Evolutionary conservation across 192 early-diverging fungal genomes (phyloP).

Genomic region (Podila clonocystis): DNA sequence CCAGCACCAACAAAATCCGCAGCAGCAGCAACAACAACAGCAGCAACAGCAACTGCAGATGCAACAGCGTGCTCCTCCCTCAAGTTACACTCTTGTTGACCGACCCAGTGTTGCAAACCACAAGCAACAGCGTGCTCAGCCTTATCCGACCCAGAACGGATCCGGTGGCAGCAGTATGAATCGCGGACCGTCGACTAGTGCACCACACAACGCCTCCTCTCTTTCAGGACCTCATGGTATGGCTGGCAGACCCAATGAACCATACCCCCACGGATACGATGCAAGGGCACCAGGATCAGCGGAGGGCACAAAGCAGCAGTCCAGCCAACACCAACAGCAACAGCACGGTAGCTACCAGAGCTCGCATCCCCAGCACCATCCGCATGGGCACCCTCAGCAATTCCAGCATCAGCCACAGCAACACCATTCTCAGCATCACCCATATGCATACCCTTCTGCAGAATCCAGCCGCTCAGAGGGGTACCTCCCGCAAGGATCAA

Average conservation of each 20-base stretch:
- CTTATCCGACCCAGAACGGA: neutral
- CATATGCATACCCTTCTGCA: neutral
- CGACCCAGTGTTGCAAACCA: slow-evolving; percentile 1
- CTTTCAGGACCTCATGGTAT: neutral
- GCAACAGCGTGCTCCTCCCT: neutral
- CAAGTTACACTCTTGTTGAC: neutral
- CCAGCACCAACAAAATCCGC: neutral
- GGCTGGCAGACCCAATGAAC: neutral
- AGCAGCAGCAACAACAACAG: neutral
- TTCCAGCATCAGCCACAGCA: neutral
- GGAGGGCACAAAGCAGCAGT: neutral
- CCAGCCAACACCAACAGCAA: neutral
- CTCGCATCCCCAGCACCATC: slow-evolving; percentile 1
- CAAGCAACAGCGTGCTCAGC: slow-evolving; percentile 1
- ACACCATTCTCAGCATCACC: neutral
- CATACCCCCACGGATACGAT: slow-evolving; percentile 2
- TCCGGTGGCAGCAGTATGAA: neutral
- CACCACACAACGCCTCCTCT: neutral
- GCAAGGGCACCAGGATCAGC: neutral
- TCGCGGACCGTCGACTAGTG: neutral
- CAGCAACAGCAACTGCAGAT: neutral
- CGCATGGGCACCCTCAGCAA: slow-evolving; percentile 1
- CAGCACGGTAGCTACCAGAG: neutral
- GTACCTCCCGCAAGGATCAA: neutral
- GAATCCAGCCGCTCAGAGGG: neutral